Base-by-base conservation (phyloP, 306 rosid species). In the Prinsepia uniflora region DNA sequence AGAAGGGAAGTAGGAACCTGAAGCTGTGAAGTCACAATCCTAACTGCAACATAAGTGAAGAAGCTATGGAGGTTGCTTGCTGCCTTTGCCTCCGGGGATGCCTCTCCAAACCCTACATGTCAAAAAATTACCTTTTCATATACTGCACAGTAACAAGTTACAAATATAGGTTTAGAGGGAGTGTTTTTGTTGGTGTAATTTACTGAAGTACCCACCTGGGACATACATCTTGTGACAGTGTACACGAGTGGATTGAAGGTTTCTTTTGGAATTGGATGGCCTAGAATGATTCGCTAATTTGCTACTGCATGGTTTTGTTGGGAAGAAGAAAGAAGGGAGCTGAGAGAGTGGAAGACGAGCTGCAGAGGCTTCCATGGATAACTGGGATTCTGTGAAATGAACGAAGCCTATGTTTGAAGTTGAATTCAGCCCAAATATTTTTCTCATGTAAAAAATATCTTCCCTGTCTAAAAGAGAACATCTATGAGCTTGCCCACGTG, bases 71-170 rank as follows among this genome's bases (percentile, higher is more conserved):
- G 91, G 61, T 94, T 83, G 7, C 71, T 76, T 56, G 98, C 97
- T 61, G 89, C 98, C 83, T 87, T 94, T 39, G 83, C 85, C 83
- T 94, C 98, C 8, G 98, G 97, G 14, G 97, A 89, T 43, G 96
- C 96, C 83, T 90, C 96, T 81, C 96, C 98, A 40, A 87, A 90
- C 69, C 98, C 98, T 90, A 24, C 36, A 52, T 52, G 22, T 17
- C 36, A 0, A 10, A 61, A 65, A 14, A 39, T 24, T 3, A 7
- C 58, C 50, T 24, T 57, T 17, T 74, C 3, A 6, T 5, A 20
- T 68, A 70, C 10, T 30, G 17, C 6, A 2, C 22, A 34, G 6
- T 20, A 30, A 58, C 1, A 39, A 9, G 11, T 44, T 20, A 69
- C 14, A 52, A 42, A 68, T 12, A 56, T 58, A 52, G 14, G 48